Percentiles rank a stretch among this genome's conserved stretches.
These are phyloP conservation scores for Colletotrichum viniferum DNA, from an alignment of 2,329 filamentous ascomycete genomes.

Conservation along the genomic window DNA sequence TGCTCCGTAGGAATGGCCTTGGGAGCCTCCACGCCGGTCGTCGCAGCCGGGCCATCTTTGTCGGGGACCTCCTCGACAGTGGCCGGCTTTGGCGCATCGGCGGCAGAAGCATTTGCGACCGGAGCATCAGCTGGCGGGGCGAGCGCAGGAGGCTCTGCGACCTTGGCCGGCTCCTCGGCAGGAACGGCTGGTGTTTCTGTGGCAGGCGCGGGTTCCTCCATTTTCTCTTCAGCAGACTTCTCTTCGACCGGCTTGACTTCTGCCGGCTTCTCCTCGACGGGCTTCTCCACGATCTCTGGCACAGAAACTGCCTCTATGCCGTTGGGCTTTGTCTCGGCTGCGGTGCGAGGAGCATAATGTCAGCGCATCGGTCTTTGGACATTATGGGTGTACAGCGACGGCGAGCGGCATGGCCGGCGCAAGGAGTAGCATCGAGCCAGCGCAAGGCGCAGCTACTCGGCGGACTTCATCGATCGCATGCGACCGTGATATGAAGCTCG, in stretches of 20 bases:
- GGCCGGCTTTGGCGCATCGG: slow-evolving; percentile 35
- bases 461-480: neutral
- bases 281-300: neutral
- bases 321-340: neutral
- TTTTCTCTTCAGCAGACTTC: slow-evolving; percentile 1
- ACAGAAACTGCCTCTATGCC: neutral
- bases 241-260: neutral
- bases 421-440: neutral
- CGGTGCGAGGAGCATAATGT: neutral
- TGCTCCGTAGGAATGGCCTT: slow-evolving; percentile 15
- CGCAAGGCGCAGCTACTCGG: neutral
- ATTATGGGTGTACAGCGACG: neutral
- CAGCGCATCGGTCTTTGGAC: neutral
- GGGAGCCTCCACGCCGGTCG: slow-evolving; percentile 27
- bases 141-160: slow-evolving; percentile 24
- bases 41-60: slow-evolving; percentile 25
- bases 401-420: neutral
- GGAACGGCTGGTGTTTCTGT: slow-evolving; percentile 3
- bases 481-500: slow-evolving; percentile 4
- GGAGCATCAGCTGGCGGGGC: slow-evolving; percentile 21
- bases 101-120: slow-evolving; percentile 26
- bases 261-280: neutral
- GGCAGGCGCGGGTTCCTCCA: neutral
- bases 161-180: slow-evolving; percentile 24
- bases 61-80: slow-evolving; percentile 12